phyloP scores from a whole-genome alignment of 176 grass and related monocot species.

The Panicum miliaceum region DNA sequence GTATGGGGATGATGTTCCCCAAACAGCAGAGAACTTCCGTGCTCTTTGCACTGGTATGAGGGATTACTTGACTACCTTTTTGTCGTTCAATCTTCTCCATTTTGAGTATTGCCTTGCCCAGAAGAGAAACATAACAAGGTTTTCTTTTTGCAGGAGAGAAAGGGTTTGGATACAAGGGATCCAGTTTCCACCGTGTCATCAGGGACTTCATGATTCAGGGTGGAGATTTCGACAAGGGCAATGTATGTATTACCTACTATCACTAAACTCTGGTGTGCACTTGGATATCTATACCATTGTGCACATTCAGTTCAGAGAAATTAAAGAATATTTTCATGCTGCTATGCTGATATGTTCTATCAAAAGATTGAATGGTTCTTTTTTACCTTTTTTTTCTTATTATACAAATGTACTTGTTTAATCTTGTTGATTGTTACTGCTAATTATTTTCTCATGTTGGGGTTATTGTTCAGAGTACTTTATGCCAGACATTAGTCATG shows the following conservation, averaged over 20 bases:
- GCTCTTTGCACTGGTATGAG: constrained; percentile 80
- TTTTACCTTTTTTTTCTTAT: background rate
- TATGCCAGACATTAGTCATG: constrained; percentile 18
- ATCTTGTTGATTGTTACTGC: background rate
- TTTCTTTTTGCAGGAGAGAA: constrained; percentile 69
- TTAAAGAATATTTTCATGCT: background rate
- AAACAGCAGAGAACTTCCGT: constrained; percentile 88
- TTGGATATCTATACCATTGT: background rate
- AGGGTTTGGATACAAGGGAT: constrained; percentile 90
- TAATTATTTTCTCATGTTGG: background rate
- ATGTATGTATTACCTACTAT: constrained; percentile 55
- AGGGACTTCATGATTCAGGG: constrained; percentile 99
- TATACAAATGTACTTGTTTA: background rate
- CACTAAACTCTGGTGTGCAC: background rate
- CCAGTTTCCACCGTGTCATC: constrained; percentile 86
- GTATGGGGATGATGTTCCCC: constrained; percentile 86
- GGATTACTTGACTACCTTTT: background rate
- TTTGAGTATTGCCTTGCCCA: background rate
- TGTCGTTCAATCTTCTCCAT: background rate
- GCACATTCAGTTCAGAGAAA: background rate
- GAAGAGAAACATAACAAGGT: background rate
- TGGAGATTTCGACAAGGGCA: constrained; percentile 97
- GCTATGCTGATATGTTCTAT: constrained; percentile 9
- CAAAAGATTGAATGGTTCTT: background rate
- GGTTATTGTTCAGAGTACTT: constrained; percentile 22